Evolutionary conservation across 352 stramenopile genomes (phyloP).

Genomic region (Pythium oligandrum): DNA sequence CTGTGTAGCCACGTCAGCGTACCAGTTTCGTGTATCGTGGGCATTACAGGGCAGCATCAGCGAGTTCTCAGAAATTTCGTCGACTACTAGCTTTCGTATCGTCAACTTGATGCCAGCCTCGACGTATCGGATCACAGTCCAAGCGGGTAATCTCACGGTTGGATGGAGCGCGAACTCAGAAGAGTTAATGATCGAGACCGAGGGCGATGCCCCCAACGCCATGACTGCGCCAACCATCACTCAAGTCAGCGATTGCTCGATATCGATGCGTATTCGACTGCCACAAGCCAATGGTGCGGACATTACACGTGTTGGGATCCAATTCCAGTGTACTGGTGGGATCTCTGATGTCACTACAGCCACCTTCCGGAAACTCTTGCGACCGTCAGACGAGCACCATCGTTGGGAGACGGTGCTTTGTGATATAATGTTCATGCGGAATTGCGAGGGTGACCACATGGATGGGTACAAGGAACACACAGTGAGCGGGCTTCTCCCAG

Average conservation of each 20-base stretch:
- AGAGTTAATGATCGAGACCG: conserved; percentile 20
- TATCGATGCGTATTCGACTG: conserved; percentile 35
- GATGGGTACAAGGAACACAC: conserved; percentile 27
- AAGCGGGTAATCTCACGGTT: conserved; percentile 38
- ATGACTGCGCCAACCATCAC: conserved; percentile 32
- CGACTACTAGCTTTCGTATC: conserved; percentile 19
- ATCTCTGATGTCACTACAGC: conserved; percentile 22
- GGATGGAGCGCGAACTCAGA: conserved; percentile 36
- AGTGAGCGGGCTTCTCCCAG: conserved; percentile 26
- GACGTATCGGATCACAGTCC: conserved; percentile 31
- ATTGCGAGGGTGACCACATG: conserved; percentile 10
- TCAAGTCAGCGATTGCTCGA: conserved; percentile 30
- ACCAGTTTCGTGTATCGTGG: conserved; percentile 42
- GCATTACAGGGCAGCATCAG: conserved; percentile 15
- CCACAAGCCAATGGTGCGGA: conserved; percentile 33
- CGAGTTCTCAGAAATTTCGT: conserved; percentile 22
- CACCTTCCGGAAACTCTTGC: conserved; percentile 29
- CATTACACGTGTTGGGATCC: conserved; percentile 29
- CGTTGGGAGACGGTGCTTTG: conserved; percentile 29
- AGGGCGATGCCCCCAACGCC: conserved; percentile 36
- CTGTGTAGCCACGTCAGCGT: conserved; percentile 13
- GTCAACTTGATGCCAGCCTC: conserved; percentile 37
- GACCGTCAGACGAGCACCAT: conserved; percentile 26
- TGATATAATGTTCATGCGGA: conserved; percentile 21
- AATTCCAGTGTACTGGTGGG: conserved; percentile 34